These are phyloP conservation scores for Fusarium solani-melongenae DNA, from an alignment of 2,329 filamentous ascomycete species.

Conservation along the genomic window DNA sequence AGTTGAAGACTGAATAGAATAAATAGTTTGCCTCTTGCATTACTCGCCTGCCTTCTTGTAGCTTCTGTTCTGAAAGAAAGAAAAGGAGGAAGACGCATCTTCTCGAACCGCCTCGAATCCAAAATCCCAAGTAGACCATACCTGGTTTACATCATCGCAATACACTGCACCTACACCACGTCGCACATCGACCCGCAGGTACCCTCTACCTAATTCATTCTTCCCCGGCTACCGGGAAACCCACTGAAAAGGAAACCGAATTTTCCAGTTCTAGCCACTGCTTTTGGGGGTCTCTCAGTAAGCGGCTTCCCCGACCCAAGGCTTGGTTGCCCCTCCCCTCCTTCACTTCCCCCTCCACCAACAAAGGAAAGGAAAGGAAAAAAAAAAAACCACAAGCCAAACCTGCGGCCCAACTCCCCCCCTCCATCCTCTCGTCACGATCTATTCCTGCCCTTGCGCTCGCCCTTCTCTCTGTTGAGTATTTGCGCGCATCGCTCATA, in stretches of 20 bases:
- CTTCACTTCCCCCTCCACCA: constrained; percentile 15
- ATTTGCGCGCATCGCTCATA: constrained; percentile 30
- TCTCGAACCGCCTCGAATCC: constrained; percentile 26
- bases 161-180: background rate
- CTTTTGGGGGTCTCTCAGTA: background rate
- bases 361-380: constrained; percentile 18
- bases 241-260: constrained; percentile 32
- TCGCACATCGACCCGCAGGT: constrained; percentile 27
- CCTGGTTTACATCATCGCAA: constrained; percentile 31
- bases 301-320: constrained; percentile 20
- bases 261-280: constrained; percentile 14
- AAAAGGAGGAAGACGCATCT: constrained; percentile 5
- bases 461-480: constrained; percentile 31
- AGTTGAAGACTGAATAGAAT: background rate
- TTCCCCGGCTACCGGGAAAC: background rate
- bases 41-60: background rate
- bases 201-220: constrained; percentile 12
- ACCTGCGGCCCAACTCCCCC: constrained; percentile 31
- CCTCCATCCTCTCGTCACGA: constrained; percentile 33
- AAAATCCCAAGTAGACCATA: constrained; percentile 19
- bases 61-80: background rate
- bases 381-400: constrained; percentile 32
- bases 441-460: constrained; percentile 30
- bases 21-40: background rate
- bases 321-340: background rate